phyloP scores from a whole-genome alignment of 208 protist species.

The Phytomonas serpens region DNA sequence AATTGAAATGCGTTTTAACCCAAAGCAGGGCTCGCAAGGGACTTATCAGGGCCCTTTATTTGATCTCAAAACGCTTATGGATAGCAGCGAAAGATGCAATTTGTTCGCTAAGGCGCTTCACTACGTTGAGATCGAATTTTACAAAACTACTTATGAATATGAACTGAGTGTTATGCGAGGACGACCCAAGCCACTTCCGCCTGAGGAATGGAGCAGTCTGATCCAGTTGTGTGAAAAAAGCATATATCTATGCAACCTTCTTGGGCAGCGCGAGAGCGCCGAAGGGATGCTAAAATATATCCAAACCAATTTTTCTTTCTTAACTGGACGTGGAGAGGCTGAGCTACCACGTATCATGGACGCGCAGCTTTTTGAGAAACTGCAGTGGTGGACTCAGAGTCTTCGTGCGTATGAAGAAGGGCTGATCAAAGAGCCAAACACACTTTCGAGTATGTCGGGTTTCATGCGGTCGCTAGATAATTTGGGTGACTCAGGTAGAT shows the following conservation, averaged over 20 bases:
- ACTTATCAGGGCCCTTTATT: constrained; percentile 57
- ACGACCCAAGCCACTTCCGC: constrained; percentile 37
- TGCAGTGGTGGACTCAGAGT: constrained; percentile 98
- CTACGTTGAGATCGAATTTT: constrained; percentile 92
- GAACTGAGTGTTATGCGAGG: constrained; percentile 63
- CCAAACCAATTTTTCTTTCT: constrained; percentile 79
- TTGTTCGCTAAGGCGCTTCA: constrained; percentile 92
- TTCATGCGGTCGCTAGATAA: constrained; percentile 96
- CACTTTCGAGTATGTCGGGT: constrained; percentile 88
- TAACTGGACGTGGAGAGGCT: constrained; percentile 58
- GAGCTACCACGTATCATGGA: constrained; percentile 81
- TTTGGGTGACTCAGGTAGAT: constrained; percentile 91
- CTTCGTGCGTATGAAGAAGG: constrained; percentile 80
- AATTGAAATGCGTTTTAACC: constrained; percentile 74
- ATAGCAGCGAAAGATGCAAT: constrained; percentile 91
- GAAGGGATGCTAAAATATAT: constrained; percentile 95
- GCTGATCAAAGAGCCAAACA: constrained; percentile 65
- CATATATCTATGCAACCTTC: constrained; percentile 98
- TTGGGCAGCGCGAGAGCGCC: constrained; percentile 97
- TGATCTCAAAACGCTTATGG: constrained; percentile 85
- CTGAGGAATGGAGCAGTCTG: constrained; percentile 53
- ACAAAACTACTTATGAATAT: constrained; percentile 68
- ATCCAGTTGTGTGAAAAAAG: constrained; percentile 80
- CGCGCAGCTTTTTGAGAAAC: constrained; percentile 92
- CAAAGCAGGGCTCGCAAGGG: constrained; percentile 25